Evolutionary conservation across 2,329 filamentous ascomycete species (phyloP).

Genomic region (Botrytis fragariae): DNA sequence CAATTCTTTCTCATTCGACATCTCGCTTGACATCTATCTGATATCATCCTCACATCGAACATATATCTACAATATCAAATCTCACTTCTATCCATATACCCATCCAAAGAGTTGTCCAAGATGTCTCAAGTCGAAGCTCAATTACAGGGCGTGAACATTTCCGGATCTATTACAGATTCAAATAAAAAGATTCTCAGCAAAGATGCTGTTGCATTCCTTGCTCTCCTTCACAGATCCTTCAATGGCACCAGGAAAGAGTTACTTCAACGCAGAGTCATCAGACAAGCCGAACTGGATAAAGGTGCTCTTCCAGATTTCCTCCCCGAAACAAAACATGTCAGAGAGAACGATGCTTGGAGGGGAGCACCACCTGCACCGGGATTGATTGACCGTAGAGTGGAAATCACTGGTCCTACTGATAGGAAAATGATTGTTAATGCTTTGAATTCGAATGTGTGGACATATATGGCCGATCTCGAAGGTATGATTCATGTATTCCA

Average conservation of each 20-base stretch:
- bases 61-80: background rate
- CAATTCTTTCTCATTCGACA: background rate
- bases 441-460: slow-evolving; percentile 93
- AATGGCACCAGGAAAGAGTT: slow-evolving; percentile 84
- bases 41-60: background rate
- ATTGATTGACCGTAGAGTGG: slow-evolving; percentile 86
- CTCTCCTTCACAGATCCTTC: slow-evolving; percentile 92
- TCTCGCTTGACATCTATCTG: background rate
- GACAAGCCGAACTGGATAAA: slow-evolving; percentile 91
- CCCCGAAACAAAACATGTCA: slow-evolving; percentile 91
- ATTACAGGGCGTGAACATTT: slow-evolving; percentile 84
- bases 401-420: slow-evolving; percentile 96
- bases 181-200: slow-evolving; percentile 91
- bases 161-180: slow-evolving; percentile 72
- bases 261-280: slow-evolving; percentile 78
- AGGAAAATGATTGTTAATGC: slow-evolving; percentile 99
- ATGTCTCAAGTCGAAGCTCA: slow-evolving; percentile 74
- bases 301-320: slow-evolving; percentile 90
- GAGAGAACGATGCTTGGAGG: slow-evolving; percentile 91
- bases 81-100: background rate
- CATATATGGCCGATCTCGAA: slow-evolving; percentile 99
- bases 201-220: slow-evolving; percentile 86
- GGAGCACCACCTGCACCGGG: slow-evolving; percentile 89
- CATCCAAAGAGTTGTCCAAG: slow-evolving; percentile 2
- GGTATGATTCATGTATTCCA: slow-evolving; percentile 52